Evolutionary conservation across 2,329 filamentous ascomycete species (phyloP).

Genomic region (Fusarium brevicatenulatum): DNA sequence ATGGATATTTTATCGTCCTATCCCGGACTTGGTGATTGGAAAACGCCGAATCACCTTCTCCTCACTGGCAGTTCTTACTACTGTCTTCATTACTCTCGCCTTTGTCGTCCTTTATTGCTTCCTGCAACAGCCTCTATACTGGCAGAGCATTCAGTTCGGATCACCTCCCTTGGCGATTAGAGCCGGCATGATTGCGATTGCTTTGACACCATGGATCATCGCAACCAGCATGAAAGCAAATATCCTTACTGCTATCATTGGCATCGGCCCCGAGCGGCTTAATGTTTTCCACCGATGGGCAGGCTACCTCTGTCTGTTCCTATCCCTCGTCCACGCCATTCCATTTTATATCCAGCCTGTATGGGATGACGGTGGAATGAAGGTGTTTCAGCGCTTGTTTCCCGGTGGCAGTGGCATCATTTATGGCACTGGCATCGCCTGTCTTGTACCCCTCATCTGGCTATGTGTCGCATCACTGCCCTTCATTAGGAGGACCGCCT

Average conservation of each 20-base stretch:
- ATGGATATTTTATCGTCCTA: conserved; percentile 88
- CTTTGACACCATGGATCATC: conserved; percentile 92
- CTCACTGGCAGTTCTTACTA: conserved; percentile 75
- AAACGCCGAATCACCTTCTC: conserved; percentile 81
- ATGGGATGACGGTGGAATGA: conserved; percentile 80
- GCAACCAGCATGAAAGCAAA: conserved; percentile 93
- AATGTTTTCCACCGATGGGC: conserved; percentile 95
- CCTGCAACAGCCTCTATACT: conserved; percentile 88
- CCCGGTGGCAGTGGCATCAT: conserved; percentile 72
- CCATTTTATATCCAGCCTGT: conserved; percentile 92
- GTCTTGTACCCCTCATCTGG: conserved; percentile 82
- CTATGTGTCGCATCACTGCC: conserved; percentile 88
- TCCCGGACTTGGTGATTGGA: conserved; percentile 77
- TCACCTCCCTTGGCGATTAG: conserved; percentile 89
- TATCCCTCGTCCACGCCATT: conserved; percentile 84
- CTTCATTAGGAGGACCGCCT: conserved; percentile 78
- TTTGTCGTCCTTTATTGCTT: conserved; percentile 87
- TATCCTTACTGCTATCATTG: conserved; percentile 82
- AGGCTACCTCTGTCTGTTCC: conserved; percentile 84
- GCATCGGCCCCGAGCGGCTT: conserved; percentile 89
- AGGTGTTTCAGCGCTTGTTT: conserved; percentile 77
- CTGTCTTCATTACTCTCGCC: conserved; percentile 73
- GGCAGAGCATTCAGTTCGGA: conserved; percentile 84
- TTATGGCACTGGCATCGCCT: conserved; percentile 87
- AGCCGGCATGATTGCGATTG: conserved; percentile 90